These are phyloP conservation scores for Suhomyces prunicola DNA, from an alignment of 805 yeast genomes.

Conservation along the genomic window DNA sequence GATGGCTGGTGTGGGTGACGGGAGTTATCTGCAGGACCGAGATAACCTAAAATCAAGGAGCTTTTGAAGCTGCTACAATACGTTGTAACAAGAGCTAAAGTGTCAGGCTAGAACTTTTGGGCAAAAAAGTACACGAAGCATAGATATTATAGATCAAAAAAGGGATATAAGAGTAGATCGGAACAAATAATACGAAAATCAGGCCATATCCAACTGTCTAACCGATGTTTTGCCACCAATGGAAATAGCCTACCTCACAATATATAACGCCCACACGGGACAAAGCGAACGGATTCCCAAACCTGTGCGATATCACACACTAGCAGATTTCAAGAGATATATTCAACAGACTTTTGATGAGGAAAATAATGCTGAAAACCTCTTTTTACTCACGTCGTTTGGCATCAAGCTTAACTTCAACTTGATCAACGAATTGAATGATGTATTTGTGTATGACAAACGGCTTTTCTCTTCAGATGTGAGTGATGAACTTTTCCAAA, in stretches of 20 bases:
- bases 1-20: background rate
- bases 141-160: background rate
- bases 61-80: background rate
- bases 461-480: conserved; percentile 44
- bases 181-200: background rate
- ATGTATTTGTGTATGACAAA: conserved; percentile 63
- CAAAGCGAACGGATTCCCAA: conserved; percentile 31
- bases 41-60: conserved; percentile 1
- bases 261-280: conserved; percentile 42
- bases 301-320: conserved; percentile 39
- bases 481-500: conserved; percentile 7
- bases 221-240: conserved; percentile 2
- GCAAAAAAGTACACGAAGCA: background rate
- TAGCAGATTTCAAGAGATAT: conserved; percentile 29
- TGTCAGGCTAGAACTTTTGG: background rate
- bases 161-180: background rate
- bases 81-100: background rate
- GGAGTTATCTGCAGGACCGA: background rate
- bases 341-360: conserved; percentile 27
- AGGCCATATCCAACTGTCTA: background rate
- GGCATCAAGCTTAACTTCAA: conserved; percentile 59
- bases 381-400: conserved; percentile 60
- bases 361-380: conserved; percentile 23
- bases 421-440: conserved; percentile 49
- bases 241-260: conserved; percentile 21